Conservation (phyloP, 1,284 basidiomycete genomes). For the Papiliotrema laurentii region DNA sequence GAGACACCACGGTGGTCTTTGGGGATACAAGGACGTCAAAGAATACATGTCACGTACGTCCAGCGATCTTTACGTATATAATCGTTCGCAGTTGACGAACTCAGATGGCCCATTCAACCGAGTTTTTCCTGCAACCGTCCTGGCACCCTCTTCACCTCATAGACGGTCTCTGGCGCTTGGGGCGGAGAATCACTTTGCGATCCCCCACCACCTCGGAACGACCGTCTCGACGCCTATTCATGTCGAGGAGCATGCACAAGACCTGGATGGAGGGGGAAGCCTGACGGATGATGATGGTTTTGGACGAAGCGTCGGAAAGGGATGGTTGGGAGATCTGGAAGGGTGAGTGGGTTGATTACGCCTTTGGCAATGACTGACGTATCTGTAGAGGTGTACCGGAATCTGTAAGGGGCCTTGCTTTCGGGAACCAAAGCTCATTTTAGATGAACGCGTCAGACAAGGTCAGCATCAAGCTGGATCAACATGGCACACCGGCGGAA, state of each 20-base stretch:
- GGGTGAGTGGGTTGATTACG: slow-evolving; percentile 40
- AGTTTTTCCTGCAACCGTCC: slow-evolving; percentile 9
- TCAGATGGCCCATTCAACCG: slow-evolving; percentile 7
- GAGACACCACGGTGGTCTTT: slow-evolving; percentile 36
- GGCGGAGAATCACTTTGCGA: slow-evolving; percentile 1
- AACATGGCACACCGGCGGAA: slow-evolving; percentile 47
- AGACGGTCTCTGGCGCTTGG: not conserved
- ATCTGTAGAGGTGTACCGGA: slow-evolving; percentile 22
- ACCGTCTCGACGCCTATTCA: not conserved
- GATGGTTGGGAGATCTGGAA: slow-evolving; percentile 42
- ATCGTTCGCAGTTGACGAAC: not conserved
- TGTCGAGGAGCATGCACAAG: slow-evolving; percentile 2
- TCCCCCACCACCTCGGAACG: not conserved
- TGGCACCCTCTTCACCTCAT: slow-evolving; percentile 27
- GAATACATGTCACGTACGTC: slow-evolving; percentile 38
- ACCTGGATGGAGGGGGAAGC: slow-evolving; percentile 14
- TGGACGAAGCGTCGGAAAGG: slow-evolving; percentile 27
- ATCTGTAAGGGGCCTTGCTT: slow-evolving; percentile 19
- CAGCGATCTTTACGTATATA: too few species aligned
- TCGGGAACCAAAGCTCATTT: too few species aligned
- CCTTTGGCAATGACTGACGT: not conserved
- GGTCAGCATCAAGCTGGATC: slow-evolving; percentile 44
- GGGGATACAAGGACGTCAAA: slow-evolving; percentile 35
- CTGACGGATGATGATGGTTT: slow-evolving; percentile 32
- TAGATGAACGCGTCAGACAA: slow-evolving; percentile 42